Percentiles rank a stretch among this genome's conserved stretches.
These are phyloP conservation scores for Aspergillus saccharolyticus DNA, from an alignment of 495 filamentous ascomycete species.

Conservation along the genomic window DNA sequence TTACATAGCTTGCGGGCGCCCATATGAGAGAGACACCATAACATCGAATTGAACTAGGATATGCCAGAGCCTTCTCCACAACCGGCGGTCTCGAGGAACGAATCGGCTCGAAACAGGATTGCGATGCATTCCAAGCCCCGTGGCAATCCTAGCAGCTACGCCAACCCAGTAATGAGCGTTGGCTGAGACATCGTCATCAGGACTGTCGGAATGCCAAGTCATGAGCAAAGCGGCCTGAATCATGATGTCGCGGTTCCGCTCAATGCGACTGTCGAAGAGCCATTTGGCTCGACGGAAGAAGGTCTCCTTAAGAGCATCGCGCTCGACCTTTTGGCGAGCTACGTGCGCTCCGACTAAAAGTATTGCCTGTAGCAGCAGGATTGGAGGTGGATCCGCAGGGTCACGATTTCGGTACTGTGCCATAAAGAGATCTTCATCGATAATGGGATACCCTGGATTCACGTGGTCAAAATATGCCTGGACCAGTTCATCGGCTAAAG, in stretches of 20 bases:
- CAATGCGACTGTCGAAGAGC: conserved; percentile 45
- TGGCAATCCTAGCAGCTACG: conserved; percentile 44
- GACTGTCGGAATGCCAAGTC: conserved; percentile 45
- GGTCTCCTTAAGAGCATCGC: conserved; percentile 41
- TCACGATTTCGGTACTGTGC: conserved; percentile 45
- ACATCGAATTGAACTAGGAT: conserved; percentile 47
- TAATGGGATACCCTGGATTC: conserved; percentile 41
- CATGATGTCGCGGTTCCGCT: conserved; percentile 45
- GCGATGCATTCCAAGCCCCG: conserved; percentile 47
- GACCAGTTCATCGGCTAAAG: conserved; percentile 43
- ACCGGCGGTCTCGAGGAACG: conserved; percentile 37
- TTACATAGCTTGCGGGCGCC: conserved; percentile 47
- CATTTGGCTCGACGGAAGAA: conserved; percentile 47
- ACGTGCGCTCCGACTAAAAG: conserved; percentile 44
- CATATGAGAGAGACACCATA: conserved; percentile 45
- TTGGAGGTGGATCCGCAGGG: conserved; percentile 40
- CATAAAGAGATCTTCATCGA: conserved; percentile 47
- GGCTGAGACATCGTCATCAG: conserved; percentile 45
- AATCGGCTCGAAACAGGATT: conserved; percentile 42
- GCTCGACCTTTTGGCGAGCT: conserved; percentile 35
- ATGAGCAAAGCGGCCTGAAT: conserved; percentile 44
- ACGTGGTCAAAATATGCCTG: conserved; percentile 44
- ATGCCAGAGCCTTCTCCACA: conserved; percentile 46
- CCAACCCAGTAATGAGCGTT: conserved; percentile 50
- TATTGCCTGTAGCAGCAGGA: conserved; percentile 43